Conservation (phyloP, 2,329 filamentous ascomycete species). For the Colletotrichum sp. region DNA sequence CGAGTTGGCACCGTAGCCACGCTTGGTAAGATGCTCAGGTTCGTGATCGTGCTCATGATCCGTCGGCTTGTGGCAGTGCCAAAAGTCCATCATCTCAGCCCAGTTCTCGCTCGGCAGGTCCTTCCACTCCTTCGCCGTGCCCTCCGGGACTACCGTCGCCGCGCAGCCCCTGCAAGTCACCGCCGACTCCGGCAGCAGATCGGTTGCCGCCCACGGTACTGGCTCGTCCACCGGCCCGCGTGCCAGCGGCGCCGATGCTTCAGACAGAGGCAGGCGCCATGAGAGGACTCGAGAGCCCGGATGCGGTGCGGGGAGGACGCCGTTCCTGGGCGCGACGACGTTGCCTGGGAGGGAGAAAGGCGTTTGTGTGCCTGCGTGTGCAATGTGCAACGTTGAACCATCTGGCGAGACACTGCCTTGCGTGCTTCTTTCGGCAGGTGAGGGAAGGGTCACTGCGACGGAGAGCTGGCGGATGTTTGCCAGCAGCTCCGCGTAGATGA, state of each 20-base stretch:
- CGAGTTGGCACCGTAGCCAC: constrained; percentile 86
- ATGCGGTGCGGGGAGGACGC: constrained; percentile 41
- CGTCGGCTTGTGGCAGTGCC: constrained; percentile 97
- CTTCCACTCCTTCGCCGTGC: constrained; percentile 71
- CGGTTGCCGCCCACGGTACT: constrained; percentile 62
- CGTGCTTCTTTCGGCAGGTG: constrained; percentile 47
- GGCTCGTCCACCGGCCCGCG: constrained; percentile 31
- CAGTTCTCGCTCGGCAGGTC: constrained; percentile 95
- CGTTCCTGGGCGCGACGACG: constrained; percentile 30
- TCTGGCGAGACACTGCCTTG: constrained; percentile 47
- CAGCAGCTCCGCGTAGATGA: constrained; percentile 69
- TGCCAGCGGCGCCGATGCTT: constrained; percentile 17
- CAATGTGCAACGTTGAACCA: constrained; percentile 50
- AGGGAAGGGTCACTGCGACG: constrained; percentile 56
- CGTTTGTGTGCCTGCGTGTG: constrained; percentile 45
- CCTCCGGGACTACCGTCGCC: constrained; percentile 39
- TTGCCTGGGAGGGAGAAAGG: constrained; percentile 48
- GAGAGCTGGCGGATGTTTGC: constrained; percentile 70
- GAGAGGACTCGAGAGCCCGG: constrained; percentile 34
- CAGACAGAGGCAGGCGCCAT: constrained; percentile 57
- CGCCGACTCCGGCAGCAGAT: constrained; percentile 43
- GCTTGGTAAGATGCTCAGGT: constrained; percentile 57
- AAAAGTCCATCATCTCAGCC: constrained; percentile 99
- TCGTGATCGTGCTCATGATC: constrained; percentile 48
- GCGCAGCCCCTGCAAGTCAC: constrained; percentile 50